These are phyloP conservation scores for Hansenula anomala DNA, from an alignment of 1,139 yeast species.

Conservation along the genomic window DNA sequence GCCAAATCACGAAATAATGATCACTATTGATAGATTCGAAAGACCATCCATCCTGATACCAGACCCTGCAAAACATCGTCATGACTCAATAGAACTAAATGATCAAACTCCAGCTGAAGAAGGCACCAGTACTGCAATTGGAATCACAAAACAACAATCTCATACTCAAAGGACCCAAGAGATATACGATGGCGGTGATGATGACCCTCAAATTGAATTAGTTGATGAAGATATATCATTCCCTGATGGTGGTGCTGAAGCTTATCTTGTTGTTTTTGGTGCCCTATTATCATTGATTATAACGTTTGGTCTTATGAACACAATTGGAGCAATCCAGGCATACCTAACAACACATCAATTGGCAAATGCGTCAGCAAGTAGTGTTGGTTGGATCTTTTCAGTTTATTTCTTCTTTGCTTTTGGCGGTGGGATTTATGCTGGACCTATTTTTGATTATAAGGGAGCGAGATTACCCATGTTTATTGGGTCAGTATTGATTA, in stretches of 20 bases:
- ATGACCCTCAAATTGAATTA: too few relatives aligned
- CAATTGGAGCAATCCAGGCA: constrained; percentile 58
- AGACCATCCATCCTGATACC: too few relatives aligned
- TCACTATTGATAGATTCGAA: too few relatives aligned
- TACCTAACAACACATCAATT: constrained; percentile 50
- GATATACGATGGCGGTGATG: not conserved
- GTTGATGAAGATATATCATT: constrained; percentile 4
- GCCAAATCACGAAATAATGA: too few relatives aligned
- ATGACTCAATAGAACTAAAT: not conserved
- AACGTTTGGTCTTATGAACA: constrained; percentile 58
- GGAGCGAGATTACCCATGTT: constrained; percentile 46
- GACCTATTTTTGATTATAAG: constrained; percentile 53
- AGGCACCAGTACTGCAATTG: not conserved
- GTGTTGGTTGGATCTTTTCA: constrained; percentile 62
- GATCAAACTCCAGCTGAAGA: not conserved
- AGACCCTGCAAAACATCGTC: too few relatives aligned
- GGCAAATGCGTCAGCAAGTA: constrained; percentile 33
- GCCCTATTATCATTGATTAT: constrained; percentile 52
- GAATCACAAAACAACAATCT: not conserved
- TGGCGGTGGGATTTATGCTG: constrained; percentile 54
- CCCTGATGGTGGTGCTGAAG: constrained; percentile 61
- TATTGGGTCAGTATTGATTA: constrained; percentile 40
- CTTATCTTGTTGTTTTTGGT: constrained; percentile 58
- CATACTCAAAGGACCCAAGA: not conserved
- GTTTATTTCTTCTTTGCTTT: constrained; percentile 51